Evolutionary conservation across 108 stramenopile species (phyloP), one percentile per base, ranked within the genome.

Genomic region (Heterococcus sp.): DNA sequence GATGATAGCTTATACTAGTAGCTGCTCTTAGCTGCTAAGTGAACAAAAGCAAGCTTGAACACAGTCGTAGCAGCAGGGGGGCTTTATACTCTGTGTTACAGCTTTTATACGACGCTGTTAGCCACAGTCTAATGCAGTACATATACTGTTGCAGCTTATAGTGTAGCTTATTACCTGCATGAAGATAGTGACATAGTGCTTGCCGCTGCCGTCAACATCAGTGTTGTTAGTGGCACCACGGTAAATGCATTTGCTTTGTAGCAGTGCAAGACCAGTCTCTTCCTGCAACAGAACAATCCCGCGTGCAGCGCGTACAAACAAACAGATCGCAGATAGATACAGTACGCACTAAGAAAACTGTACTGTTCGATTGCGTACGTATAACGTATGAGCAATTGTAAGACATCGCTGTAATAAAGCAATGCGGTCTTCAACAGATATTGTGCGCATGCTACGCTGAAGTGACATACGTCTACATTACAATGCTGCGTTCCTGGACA

Each of bases 141-240:
- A n/a, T n/a, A n/a, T n/a, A n/a, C n/a, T n/a, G n/a, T n/a, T n/a
- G n/a, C n/a, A n/a, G n/a, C n/a, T n/a, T n/a, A n/a, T n/a, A n/a
- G n/a, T n/a, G n/a, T n/a, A 63, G 58, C 58, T 26, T 26, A 63
- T 69, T 11, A 69, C 72, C 2, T 71, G 38, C 79, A 81, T 81
- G 37, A 81, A 81, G 27, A 81, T 73, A 31, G 79, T 81, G 38
- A 81, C 79, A 34, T 81, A 81, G 79, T 81, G 79, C 32, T 64
- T 73, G 30, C 79, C 79, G 8, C 70, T 39, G 3, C 64, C 69
- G n/a, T n/a, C n/a, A 66, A 69, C 66, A 28, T 32, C 8, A 14
- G 69, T 32, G 65, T 38, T 63, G 35, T 81, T 81, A 29, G 69
- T 81, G 37, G 46, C 21, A 8, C 14, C 46, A 21, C 8, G 14